Evolutionary conservation across 2,329 filamentous ascomycete species (phyloP), one percentile per base, ranked within the genome.

Genomic region (Xylaria sp.): DNA sequence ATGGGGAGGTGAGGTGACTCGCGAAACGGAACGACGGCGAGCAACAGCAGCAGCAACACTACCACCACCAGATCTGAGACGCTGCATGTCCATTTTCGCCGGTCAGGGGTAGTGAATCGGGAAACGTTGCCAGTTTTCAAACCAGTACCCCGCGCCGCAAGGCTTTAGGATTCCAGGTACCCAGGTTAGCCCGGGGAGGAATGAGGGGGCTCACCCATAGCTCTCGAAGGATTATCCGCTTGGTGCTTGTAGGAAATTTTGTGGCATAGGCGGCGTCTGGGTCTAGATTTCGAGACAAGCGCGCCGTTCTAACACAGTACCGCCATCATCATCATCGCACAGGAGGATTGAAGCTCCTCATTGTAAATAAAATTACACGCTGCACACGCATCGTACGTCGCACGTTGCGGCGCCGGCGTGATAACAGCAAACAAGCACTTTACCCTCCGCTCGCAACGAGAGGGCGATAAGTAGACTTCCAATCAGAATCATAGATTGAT

Each of bases 1-100:
- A 12, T 11, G 39, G 12, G n/a, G 39, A 45, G 11, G 39, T 45
- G 12, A n/a, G 17, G 17, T 19, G 34, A 36, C 42, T n/a, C 42
- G 42, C 42, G n/a, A 47, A 9, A 47, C 42, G 8, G 42, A 9
- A n/a, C 42, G 42, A 21, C 14, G 6, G n/a, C 42, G 42, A 19
- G 42, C 42, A 45, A 14, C 32, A 34, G 32, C 9, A 34, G 32
- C 32, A 36, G 17, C 39, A 47, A 14, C 42, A 47, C 42, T 7
- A 36, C 17, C 42, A 47, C 42, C 17, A 47, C 39, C n/a, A 47
- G 17, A 55, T 64, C 60, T 55, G 65, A 64, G 60, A 59, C 55
- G 14, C 39, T 50, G 21, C 48, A 42, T 32, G 3, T 39, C 30
- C 42, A 19, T 19, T 42, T 36, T 59, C 24, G 2, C 36, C 21